Evolutionary conservation across 139 green algal species (phyloP), one percentile per base, ranked within the genome.

Genomic region (Ettlia oleoabundans): DNA sequence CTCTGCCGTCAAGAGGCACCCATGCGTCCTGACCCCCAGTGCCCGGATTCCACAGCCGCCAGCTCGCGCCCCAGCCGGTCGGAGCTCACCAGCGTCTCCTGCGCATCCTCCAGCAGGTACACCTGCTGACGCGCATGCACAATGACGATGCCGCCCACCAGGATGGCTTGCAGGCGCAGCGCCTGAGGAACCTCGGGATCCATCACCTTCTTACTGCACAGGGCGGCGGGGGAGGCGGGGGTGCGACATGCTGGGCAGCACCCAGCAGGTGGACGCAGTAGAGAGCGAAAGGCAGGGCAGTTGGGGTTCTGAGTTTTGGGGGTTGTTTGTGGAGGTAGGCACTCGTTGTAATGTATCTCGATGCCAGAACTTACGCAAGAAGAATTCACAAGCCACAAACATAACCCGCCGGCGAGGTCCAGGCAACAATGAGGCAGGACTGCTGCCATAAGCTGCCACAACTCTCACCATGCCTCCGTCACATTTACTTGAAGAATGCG

Each of bases 141-240:
- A 35, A 95, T 88, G n/a, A 92, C 88, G 18, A 96, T 82, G 30
- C 92, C 93, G 35, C 88, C 91, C 24, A 93, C 89, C 2, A 96
- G 86, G 61, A 96, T 93, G 58, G 89, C 93, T 32, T 95, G 89
- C 55, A 96, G 75, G 6, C 93, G 80, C 35, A 96, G 86, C 18
- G 92, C 92, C 22, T 96, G 93, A 1, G 93, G 93, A 30, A 94
- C 89, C 9, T 93, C 92, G 15, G 93, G 93, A 42, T 95, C 83
- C 63, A 95, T 82, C 32, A 95, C 91, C 38, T 93, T 81, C 0
- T 94, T 65, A 75, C 88, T 94, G 85, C 85, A 84, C n/a, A 32
- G n/a, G 30, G 38, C 9, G 2, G 41, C 19, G 2, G 28, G 15
- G 28, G 21, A 24, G 76, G 42, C 3, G 26, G 32, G 32, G 47